Base-by-base conservation (phyloP, 139 green algal species). In the Zygnema circumcarinatum region DNA sequence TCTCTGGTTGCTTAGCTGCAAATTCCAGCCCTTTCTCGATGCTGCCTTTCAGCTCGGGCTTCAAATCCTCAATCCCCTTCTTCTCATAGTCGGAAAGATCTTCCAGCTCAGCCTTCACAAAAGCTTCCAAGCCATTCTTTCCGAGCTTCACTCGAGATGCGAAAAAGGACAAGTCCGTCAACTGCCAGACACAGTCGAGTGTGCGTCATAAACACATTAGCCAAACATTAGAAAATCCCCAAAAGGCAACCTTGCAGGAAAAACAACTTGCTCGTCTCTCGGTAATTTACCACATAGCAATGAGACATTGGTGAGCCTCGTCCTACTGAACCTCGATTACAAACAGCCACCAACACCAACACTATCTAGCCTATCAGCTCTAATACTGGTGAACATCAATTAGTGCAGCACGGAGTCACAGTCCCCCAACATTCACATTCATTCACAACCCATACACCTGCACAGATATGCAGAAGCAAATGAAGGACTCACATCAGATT, bases 81-180 rank as follows among this genome's bases (percentile, higher is more conserved):
- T 97, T 88, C 94, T 99, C 97, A 74, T 97, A 98, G 35, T 94
- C 93, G 52, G 92, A 95, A n/a, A 99, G 91, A 25, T 92, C 91
- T 38, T 95, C 95, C 53, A 98, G 92, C 32, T 80, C 62, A 21
- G 67, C 36, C 2, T 90, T 93, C 83, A 96, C 92, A 67, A 98
- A 92, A 69, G 94, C 91, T 89, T 94, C 91, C 69, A 94, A 90
- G 20, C 93, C 93, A 74, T 47, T 54, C 42, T 67, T 69, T 0
- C 95, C 96, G 32, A 98, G 91, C 62, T 93, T 90, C 69, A 98
- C 88, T 31, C 90, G 85, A 89, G 92, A 95, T 47, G 96, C 94
- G 87, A 99, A 99, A 95, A 96, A 99, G 36, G 96, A 93, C 32
- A 96, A 78, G 40, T 96, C 95, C 1, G 92, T 92, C 68, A 88